Evolutionary conservation across 768 basidiomycete genomes (phyloP).

Genomic region (Hypsizygus marmoreus): DNA sequence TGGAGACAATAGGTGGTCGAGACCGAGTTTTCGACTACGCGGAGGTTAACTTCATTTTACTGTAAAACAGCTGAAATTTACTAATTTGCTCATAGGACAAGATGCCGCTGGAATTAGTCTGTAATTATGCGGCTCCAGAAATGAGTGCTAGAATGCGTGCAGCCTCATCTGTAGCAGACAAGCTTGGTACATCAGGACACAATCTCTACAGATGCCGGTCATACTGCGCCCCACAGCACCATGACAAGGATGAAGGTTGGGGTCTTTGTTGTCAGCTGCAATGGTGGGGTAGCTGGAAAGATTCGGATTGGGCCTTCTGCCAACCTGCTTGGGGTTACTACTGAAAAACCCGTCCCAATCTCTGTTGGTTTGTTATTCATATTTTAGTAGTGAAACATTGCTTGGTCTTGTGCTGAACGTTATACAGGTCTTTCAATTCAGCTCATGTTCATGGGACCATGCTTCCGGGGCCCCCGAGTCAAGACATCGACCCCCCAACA

Average conservation of each 20-base stretch:
- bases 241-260: not conserved
- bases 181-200: not conserved
- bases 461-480: conserved; percentile 1
- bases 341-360: not conserved
- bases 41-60: not conserved
- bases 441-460: not conserved
- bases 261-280: not conserved
- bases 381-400: too few species aligned
- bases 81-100: not conserved
- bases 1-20: not conserved
- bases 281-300: not conserved
- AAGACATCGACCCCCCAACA: not conserved
- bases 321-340: conserved; percentile 3
- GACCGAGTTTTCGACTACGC: conserved; percentile 1
- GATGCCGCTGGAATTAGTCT: not conserved
- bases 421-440: not conserved
- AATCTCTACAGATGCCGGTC: not conserved
- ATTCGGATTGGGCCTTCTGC: conserved; percentile 1
- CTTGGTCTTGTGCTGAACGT: not conserved
- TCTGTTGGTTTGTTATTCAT: not conserved
- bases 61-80: not conserved
- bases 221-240: not conserved
- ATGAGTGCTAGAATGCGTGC: not conserved
- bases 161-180: not conserved
- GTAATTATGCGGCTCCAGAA: not conserved